A percentile compares a stretch with the other conserved stretches of the same genome.
Evolutionary conservation across 129 eudicot genomes (phyloP).

Genomic region (Flaveria trinervia): DNA sequence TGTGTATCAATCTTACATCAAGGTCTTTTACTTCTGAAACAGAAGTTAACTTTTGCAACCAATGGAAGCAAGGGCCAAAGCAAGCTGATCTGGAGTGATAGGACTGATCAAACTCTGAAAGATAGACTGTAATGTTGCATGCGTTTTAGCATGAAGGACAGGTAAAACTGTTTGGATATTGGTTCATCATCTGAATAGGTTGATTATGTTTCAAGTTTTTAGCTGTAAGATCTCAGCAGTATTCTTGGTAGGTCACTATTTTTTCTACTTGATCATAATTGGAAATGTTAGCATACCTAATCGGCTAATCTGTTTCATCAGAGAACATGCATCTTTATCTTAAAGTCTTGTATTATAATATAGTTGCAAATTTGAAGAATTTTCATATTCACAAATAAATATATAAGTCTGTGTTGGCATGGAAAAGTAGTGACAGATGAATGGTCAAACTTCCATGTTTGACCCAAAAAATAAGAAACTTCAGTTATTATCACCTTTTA

Average conservation of each 20-base stretch:
- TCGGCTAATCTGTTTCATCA: conserved; percentile 10
- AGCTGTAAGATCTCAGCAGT: conserved; percentile 20
- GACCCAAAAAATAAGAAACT: too few relatives aligned
- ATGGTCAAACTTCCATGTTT: too few relatives aligned
- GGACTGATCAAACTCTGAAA: conserved; percentile 32
- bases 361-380: too few relatives aligned
- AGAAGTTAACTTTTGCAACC: conserved; percentile 74
- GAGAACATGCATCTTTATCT: too few relatives aligned
- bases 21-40: conserved; percentile 31
- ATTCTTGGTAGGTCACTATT: conserved; percentile 6
- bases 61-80: conserved; percentile 80
- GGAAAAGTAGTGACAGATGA: too few relatives aligned
- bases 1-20: neutral
- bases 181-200: conserved; percentile 17
- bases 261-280: conserved; percentile 16
- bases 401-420: too few relatives aligned
- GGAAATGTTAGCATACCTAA: conserved; percentile 6
- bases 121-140: conserved; percentile 26
- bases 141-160: conserved; percentile 24
- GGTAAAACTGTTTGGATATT: conserved; percentile 1
- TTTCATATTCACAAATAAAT: too few relatives aligned
- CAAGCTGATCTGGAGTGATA: conserved; percentile 74
- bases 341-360: too few relatives aligned
- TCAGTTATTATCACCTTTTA: too few relatives aligned
- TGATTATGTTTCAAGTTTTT: conserved; percentile 10